Percentiles rank a stretch among this genome's conserved stretches.
These are phyloP conservation scores for Talaromyces trachyspermus DNA, from an alignment of 495 filamentous ascomycete species.

Conservation along the genomic window DNA sequence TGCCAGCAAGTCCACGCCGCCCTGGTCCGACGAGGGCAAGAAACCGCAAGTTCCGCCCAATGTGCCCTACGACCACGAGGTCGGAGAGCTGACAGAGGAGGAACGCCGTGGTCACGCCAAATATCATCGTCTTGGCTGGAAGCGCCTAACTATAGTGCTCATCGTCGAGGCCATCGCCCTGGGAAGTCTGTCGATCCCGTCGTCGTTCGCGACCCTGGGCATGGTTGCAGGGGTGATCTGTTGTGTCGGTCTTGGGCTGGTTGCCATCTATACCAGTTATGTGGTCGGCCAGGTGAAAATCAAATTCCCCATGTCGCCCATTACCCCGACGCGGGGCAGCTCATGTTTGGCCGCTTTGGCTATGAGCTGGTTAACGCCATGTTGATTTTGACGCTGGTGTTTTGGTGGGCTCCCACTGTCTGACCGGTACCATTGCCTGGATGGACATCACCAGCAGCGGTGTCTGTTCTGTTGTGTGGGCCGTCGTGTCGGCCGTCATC, in stretches of 20 bases:
- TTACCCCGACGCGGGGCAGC: slow-evolving; percentile 56
- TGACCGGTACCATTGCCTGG: slow-evolving; percentile 64
- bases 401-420: slow-evolving; percentile 64
- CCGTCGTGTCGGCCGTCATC: slow-evolving; percentile 52
- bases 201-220: slow-evolving; percentile 51
- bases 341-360: slow-evolving; percentile 54
- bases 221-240: slow-evolving; percentile 50
- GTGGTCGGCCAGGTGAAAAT: slow-evolving; percentile 64
- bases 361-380: slow-evolving; percentile 54
- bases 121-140: slow-evolving; percentile 30
- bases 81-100: slow-evolving; percentile 21
- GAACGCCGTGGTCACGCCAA: slow-evolving; percentile 21
- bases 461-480: slow-evolving; percentile 56
- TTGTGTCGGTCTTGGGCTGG: slow-evolving; percentile 47
- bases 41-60: slow-evolving; percentile 11
- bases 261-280: slow-evolving; percentile 64
- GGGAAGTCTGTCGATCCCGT: slow-evolving; percentile 51
- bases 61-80: slow-evolving; percentile 18
- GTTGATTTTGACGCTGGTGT: slow-evolving; percentile 54
- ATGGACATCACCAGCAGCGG: slow-evolving; percentile 52
- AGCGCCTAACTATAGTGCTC: slow-evolving; percentile 33
- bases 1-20: slow-evolving; percentile 14
- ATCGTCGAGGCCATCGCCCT: slow-evolving; percentile 60
- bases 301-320: slow-evolving; percentile 55
- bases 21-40: slow-evolving; percentile 10